Conservation (phyloP, 2,329 filamentous ascomycete genomes). For the Tolypocladium tropicale region DNA sequence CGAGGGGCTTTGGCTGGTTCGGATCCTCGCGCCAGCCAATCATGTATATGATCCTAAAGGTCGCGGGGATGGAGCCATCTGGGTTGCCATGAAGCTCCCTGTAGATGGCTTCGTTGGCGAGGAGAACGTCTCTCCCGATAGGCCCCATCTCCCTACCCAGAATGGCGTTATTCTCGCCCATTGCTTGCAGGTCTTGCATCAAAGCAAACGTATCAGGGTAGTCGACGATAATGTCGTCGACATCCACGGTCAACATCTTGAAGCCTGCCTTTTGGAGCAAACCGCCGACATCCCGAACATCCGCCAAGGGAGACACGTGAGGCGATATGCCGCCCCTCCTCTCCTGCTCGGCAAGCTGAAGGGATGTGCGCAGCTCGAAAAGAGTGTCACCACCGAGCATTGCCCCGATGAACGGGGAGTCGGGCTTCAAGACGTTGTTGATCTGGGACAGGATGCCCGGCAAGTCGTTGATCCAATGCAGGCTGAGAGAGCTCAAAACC, state of each 20-base stretch:
- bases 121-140: slow-evolving; percentile 70
- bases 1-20: slow-evolving; percentile 68
- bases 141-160: slow-evolving; percentile 71
- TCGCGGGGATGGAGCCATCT: slow-evolving; percentile 71
- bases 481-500: slow-evolving; percentile 75
- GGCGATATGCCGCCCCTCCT: slow-evolving; percentile 84
- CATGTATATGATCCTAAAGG: slow-evolving; percentile 95
- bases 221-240: slow-evolving; percentile 94
- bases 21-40: slow-evolving; percentile 91
- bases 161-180: slow-evolving; percentile 91
- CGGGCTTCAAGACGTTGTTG: slow-evolving; percentile 79
- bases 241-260: slow-evolving; percentile 90
- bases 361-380: slow-evolving; percentile 83
- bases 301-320: slow-evolving; percentile 82
- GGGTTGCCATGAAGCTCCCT: slow-evolving; percentile 75
- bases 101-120: slow-evolving; percentile 86
- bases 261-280: slow-evolving; percentile 81
- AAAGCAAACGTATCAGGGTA: slow-evolving; percentile 83
- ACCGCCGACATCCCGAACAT: slow-evolving; percentile 84
- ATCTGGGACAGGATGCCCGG: slow-evolving; percentile 76
- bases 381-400: slow-evolving; percentile 96
- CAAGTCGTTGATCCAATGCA: slow-evolving; percentile 98
- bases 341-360: slow-evolving; percentile 88
- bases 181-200: slow-evolving; percentile 89
- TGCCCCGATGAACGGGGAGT: slow-evolving; percentile 83